Evolutionary conservation across 108 stramenopile species (phyloP), one percentile per base, ranked within the genome.

Genomic region (Fragilaria crotonensis): DNA sequence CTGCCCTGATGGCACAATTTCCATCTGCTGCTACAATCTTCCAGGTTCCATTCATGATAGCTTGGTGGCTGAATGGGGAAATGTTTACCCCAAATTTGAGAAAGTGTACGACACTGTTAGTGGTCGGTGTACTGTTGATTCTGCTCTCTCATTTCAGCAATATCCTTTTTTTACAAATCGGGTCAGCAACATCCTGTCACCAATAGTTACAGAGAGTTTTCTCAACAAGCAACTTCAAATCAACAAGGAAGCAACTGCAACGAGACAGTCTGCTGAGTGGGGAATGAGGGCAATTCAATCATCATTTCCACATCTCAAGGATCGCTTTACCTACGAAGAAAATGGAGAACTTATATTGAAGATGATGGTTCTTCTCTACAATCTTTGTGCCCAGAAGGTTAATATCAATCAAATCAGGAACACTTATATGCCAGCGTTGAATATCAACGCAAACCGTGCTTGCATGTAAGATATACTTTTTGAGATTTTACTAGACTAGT

Each of bases 261-360:
- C 54, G 49, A 21, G n/a, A n/a, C n/a, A n/a, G n/a, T n/a, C n/a
- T n/a, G n/a, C n/a, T n/a, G n/a, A n/a, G n/a, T n/a, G n/a, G 70
- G n/a, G 75, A 33, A 76, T 71, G 75, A 30, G 65, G 5, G 33
- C 51, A 21, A 20, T 75, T 5, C 69, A 75, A 28, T 58, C 54
- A 7, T 59, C 64, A 18, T 75, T 75, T 47, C 69, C 74, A 14
- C 25, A 59, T 3, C 11, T 70, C 49, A 66, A 61, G 3, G 74
- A 75, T 33, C 36, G 21, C 25, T 31, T 75, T 33, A 5, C 14
- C 3, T 75, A 25, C 19, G 74, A 75, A 44, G 65, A 75, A 33
- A 60, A 49, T 28, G 69, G 74, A 28, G 69, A 30, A 14, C 1
- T 67, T 2, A 62, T 45, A n/a, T 14, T 70, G 11, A 31, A 47